These are phyloP conservation scores for Cicer chorassanicum DNA, from an alignment of 306 rosid genomes.

Conservation along the genomic window DNA sequence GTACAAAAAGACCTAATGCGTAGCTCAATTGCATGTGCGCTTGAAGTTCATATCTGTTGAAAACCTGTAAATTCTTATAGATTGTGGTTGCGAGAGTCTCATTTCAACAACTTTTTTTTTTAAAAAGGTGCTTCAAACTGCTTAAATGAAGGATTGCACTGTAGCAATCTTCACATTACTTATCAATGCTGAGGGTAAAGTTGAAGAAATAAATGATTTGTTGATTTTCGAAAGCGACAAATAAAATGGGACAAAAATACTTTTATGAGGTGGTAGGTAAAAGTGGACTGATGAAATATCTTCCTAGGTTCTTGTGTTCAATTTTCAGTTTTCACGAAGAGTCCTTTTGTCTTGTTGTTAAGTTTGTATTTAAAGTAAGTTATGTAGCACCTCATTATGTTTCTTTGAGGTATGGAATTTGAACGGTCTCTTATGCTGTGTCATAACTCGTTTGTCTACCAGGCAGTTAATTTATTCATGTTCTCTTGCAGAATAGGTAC, in stretches of 20 bases:
- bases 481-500: slow-evolving; percentile 87
- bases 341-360: slow-evolving; percentile 26
- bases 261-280: slow-evolving; percentile 1
- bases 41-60: slow-evolving; percentile 3
- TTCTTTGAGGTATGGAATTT: slow-evolving; percentile 27
- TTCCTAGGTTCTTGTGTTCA: slow-evolving; percentile 13
- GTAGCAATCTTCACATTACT: background rate
- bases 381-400: slow-evolving; percentile 11
- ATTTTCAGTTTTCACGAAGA: slow-evolving; percentile 13
- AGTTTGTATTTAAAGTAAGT: slow-evolving; percentile 21
- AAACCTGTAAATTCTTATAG: background rate
- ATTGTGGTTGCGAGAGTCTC: background rate
- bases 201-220: background rate
- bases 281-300: slow-evolving; percentile 25
- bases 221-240: slow-evolving; percentile 16
- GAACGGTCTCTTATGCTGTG: slow-evolving; percentile 5
- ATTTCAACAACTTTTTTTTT: background rate
- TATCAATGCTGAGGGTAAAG: background rate
- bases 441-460: slow-evolving; percentile 16
- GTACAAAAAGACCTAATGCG: background rate
- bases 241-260: slow-evolving; percentile 10
- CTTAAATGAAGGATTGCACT: background rate
- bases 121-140: background rate
- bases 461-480: slow-evolving; percentile 30
- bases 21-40: background rate